Percentiles rank a stretch among this genome's conserved stretches.
Evolutionary conservation across 139 green algal species (phyloP).

Genomic region (Spirogloea muscicola): DNA sequence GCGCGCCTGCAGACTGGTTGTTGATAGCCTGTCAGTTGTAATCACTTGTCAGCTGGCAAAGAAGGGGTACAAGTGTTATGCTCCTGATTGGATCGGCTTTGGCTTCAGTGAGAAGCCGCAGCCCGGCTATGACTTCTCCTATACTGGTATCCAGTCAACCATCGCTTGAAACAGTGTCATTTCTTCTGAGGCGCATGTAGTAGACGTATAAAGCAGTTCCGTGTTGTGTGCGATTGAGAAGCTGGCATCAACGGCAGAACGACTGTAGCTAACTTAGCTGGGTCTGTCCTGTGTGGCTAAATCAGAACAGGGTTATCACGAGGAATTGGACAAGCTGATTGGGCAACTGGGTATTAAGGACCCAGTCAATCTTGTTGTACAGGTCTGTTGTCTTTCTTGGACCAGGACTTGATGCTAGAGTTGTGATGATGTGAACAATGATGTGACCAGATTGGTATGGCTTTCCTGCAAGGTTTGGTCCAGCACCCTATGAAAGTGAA

Average conservation of each 20-base stretch:
- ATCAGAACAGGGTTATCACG: conserved; percentile 20
- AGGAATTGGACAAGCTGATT: conserved; percentile 7
- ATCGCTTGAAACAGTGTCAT: neutral
- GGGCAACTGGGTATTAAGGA: neutral
- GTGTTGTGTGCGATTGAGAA: neutral
- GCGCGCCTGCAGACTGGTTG: too few relatives aligned
- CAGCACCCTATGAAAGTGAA: neutral
- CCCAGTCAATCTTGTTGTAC: conserved; percentile 29
- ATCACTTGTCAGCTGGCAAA: conserved; percentile 5
- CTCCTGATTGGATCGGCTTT: conserved; percentile 23
- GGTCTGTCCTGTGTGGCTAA: neutral
- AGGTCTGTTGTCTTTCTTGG: neutral
- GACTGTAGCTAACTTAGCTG: neutral
- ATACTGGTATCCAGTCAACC: conserved; percentile 16
- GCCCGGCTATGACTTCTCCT: conserved; percentile 33
- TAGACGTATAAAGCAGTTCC: neutral
- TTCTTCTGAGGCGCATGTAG: neutral
- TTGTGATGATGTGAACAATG: too few relatives aligned
- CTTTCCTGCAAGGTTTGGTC: too few relatives aligned
- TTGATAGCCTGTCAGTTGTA: too few relatives aligned
- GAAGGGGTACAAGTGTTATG: conserved; percentile 15
- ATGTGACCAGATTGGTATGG: too few relatives aligned
- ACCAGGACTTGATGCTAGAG: neutral
- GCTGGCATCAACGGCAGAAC: neutral
- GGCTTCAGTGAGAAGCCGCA: neutral